These are phyloP conservation scores for Flaveria ramosissima DNA, from an alignment of 129 eudicot species.

Conservation along the genomic window DNA sequence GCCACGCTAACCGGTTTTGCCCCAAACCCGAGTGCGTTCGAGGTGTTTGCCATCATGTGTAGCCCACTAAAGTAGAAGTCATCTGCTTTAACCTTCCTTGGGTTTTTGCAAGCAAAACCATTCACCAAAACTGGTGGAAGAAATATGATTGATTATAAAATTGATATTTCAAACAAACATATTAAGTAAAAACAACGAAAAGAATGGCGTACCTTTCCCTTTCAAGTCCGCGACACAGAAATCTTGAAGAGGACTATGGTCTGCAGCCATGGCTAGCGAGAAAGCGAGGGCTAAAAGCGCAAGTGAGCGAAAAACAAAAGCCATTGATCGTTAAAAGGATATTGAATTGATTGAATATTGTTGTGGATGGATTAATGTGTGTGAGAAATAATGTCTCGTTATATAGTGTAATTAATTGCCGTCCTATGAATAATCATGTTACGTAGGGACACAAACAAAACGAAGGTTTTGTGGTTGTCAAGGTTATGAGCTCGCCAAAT, in stretches of 20 bases:
- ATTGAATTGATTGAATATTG: background rate
- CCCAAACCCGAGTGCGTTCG: conserved; percentile 23
- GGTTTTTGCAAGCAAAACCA: conserved; percentile 39
- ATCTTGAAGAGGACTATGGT: conserved; percentile 46
- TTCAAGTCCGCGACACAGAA: conserved; percentile 40
- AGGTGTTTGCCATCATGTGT: conserved; percentile 38
- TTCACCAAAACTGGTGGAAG: conserved; percentile 31
- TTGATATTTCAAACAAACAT: background rate
- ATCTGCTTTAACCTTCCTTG: conserved; percentile 25
- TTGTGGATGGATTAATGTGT: conserved; percentile 8
- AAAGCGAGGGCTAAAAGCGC: conserved; percentile 21
- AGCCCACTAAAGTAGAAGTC: conserved; percentile 40
- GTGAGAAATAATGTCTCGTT: background rate
- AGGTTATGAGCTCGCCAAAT: background rate
- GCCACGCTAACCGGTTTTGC: conserved; percentile 30
- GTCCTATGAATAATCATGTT: conserved; percentile 20
- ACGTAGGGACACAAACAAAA: background rate
- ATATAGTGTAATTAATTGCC: conserved; percentile 4
- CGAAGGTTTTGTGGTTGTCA: background rate
- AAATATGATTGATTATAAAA: background rate
- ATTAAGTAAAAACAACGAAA: background rate
- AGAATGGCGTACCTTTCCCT: conserved; percentile 19
- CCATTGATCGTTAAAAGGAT: conserved; percentile 27
- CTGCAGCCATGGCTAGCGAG: conserved; percentile 27
- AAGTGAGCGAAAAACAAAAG: conserved; percentile 26